Percentiles rank a stretch among this genome's conserved stretches.
Evolutionary conservation across 2,329 filamentous ascomycete genomes (phyloP).

Genomic region (Neoarthrinium moseri): DNA sequence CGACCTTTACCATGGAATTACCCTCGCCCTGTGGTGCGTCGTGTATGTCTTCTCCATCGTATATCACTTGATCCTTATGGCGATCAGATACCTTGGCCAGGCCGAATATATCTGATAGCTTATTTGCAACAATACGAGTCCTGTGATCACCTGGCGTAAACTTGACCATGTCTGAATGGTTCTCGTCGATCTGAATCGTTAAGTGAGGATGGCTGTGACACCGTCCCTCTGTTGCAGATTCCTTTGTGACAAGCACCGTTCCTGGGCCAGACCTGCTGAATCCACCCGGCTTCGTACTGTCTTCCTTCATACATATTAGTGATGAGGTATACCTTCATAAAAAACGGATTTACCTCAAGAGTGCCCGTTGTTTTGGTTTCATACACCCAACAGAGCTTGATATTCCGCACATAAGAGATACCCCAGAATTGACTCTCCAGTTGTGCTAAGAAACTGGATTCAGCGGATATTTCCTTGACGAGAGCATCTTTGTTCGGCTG

Average conservation of each 20-base stretch:
- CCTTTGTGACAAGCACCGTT: slow-evolving; percentile 16
- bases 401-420: slow-evolving; percentile 2
- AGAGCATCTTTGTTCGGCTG: slow-evolving; percentile 17
- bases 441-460: slow-evolving; percentile 11
- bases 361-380: slow-evolving; percentile 22
- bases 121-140: slow-evolving; percentile 6
- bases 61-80: too few relatives aligned
- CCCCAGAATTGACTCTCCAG: slow-evolving; percentile 17
- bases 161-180: slow-evolving; percentile 23
- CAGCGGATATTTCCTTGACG: slow-evolving; percentile 11
- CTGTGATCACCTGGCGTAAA: slow-evolving; percentile 12
- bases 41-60: too few relatives aligned
- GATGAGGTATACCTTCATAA: too few relatives aligned
- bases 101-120: too few relatives aligned
- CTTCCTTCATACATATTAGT: too few relatives aligned
- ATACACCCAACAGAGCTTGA: slow-evolving; percentile 19
- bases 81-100: too few relatives aligned
- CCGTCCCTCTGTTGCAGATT: slow-evolving; percentile 19
- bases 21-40: too few relatives aligned
- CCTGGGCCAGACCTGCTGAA: slow-evolving; percentile 14
- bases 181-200: slow-evolving; percentile 19
- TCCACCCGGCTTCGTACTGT: too few relatives aligned
- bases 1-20: too few relatives aligned
- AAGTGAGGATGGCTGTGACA: slow-evolving; percentile 3
- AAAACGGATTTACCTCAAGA: too few relatives aligned